phyloP scores from a whole-genome alignment of 225 moss, liverwort and hornwort genomes.

The Climacium dendroides region DNA sequence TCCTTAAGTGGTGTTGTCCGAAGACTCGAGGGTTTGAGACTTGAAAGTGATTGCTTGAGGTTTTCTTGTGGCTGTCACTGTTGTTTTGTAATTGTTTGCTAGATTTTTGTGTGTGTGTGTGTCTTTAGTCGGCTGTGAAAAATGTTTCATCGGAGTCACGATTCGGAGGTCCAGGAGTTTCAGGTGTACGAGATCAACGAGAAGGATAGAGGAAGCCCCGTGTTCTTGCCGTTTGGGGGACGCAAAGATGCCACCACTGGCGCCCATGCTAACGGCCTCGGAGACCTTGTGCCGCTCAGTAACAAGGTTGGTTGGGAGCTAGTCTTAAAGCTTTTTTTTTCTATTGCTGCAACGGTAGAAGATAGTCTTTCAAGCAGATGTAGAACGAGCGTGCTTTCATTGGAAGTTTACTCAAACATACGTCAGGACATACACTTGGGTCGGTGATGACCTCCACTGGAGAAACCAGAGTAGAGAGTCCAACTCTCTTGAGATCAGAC shows the following conservation, averaged over 20 bases:
- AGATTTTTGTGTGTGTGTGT: background rate
- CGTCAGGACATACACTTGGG: background rate
- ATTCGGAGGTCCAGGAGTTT: constrained; percentile 25
- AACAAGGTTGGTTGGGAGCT: constrained; percentile 22
- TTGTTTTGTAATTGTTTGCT: background rate
- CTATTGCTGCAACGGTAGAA: background rate
- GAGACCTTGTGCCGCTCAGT: constrained; percentile 44
- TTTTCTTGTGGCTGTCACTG: background rate
- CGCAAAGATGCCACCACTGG: background rate
- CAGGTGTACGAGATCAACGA: constrained; percentile 43
- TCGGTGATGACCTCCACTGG: background rate
- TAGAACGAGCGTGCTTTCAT: background rate
- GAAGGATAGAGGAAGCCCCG: constrained; percentile 23
- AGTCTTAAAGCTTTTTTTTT: background rate
- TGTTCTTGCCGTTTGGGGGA: background rate
- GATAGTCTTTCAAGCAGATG: background rate
- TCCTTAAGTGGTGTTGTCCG: background rate
- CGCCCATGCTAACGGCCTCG: background rate
- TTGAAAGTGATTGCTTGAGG: background rate
- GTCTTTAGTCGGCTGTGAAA: background rate
- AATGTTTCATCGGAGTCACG: background rate
- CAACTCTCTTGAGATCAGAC: background rate
- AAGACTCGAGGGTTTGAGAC: too few species aligned
- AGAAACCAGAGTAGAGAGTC: background rate
- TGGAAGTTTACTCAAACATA: background rate